Percentiles rank a stretch among this genome's conserved stretches.
Evolutionary conservation across 805 yeast genomes (phyloP).

Genomic region (Yamadazyma tumulicola): DNA sequence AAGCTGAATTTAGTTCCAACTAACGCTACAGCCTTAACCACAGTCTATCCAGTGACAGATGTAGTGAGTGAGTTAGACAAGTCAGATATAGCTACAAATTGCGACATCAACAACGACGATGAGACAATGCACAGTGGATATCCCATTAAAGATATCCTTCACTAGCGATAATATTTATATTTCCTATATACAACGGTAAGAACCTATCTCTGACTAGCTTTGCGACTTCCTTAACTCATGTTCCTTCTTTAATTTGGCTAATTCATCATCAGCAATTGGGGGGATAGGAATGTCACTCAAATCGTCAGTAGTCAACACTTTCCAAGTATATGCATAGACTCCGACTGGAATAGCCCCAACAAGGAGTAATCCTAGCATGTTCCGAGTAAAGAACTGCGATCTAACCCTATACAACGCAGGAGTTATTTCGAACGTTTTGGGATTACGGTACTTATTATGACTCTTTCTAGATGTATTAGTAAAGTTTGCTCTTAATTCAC

Average conservation of each 20-base stretch:
- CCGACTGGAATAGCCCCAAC: conserved; percentile 65
- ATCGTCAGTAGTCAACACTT: conserved; percentile 69
- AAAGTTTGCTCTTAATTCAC: background rate
- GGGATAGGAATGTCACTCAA: conserved; percentile 93
- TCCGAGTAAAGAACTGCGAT: conserved; percentile 77
- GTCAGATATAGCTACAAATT: too few relatives aligned
- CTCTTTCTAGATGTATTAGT: conserved; percentile 28
- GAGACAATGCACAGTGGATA: too few relatives aligned
- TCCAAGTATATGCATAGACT: conserved; percentile 63
- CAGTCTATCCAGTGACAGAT: too few relatives aligned
- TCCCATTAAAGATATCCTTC: conserved; percentile 5
- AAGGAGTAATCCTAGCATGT: conserved; percentile 58
- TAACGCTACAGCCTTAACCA: too few relatives aligned
- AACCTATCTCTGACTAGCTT: background rate
- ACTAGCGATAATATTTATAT: conserved; percentile 1
- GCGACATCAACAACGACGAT: too few relatives aligned
- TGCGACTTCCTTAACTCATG: conserved; percentile 47
- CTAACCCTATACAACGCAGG: conserved; percentile 92
- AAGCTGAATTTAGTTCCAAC: too few relatives aligned
- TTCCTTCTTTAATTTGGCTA: conserved; percentile 68
- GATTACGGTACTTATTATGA: conserved; percentile 50
- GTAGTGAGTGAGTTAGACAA: too few relatives aligned
- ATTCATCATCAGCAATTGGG: conserved; percentile 76
- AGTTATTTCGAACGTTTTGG: conserved; percentile 77
- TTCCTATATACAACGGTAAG: background rate